phyloP scores from a whole-genome alignment of 129 eudicot genomes.

The Cynara cardunculus region DNA sequence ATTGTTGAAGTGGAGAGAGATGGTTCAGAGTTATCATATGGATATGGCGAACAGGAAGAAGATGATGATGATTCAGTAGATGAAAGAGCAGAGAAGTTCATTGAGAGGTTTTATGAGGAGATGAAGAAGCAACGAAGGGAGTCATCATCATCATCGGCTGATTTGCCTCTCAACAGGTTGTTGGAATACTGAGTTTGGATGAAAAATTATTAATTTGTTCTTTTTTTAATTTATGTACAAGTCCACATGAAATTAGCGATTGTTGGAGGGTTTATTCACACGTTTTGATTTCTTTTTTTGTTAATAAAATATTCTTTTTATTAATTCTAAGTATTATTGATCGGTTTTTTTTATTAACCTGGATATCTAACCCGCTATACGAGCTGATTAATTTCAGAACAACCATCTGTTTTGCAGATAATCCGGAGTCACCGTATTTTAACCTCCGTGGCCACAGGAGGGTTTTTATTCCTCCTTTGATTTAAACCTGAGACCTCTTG shows the following conservation, averaged over 20 bases:
- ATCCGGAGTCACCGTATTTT: no score
- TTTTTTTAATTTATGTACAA: background rate
- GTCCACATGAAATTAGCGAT: slow-evolving; percentile 7
- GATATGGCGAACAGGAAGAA: slow-evolving; percentile 10
- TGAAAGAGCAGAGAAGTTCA: slow-evolving; percentile 79
- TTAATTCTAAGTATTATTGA: background rate
- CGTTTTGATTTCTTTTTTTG: background rate
- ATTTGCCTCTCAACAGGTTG: slow-evolving; percentile 30
- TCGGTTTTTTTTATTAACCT: background rate
- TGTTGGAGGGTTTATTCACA: background rate
- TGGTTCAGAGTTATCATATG: slow-evolving; percentile 12
- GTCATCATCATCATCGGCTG: slow-evolving; percentile 10
- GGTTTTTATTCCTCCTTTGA: no score
- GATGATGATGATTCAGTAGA: slow-evolving; percentile 47
- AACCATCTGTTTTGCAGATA: no score
- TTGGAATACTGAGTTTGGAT: slow-evolving; percentile 16
- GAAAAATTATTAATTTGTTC: background rate
- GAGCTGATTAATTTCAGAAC: no score
- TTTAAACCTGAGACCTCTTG: no score
- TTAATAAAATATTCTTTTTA: no score
- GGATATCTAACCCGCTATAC: no score
- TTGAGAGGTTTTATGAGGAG: slow-evolving; percentile 64
- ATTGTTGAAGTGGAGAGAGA: slow-evolving; percentile 21
- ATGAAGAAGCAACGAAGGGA: slow-evolving; percentile 68
- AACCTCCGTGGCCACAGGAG: no score